Base-by-base conservation (phyloP, 805 yeast species). In the Pichia manshurica region DNA sequence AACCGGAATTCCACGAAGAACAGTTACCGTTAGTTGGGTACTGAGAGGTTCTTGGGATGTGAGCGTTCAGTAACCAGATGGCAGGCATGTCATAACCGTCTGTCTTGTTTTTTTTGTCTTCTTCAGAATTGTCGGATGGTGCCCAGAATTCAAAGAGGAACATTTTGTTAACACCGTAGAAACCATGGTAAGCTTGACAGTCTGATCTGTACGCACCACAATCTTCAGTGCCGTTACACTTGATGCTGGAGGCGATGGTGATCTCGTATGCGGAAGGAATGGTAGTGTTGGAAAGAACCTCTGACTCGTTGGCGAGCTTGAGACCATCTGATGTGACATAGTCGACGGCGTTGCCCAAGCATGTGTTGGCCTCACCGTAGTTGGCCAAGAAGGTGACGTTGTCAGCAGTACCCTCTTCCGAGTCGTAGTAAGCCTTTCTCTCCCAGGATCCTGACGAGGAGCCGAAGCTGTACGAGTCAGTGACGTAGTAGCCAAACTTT, bases 171-270 rank as follows among this genome's bases (percentile, higher is more conserved):
- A 71, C 61, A 39, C 90, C 90, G 49, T 72, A 70, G 59, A 70
- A 84, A 2, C 91, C 91, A 57, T 83, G 84, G 59, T 65, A 82
- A 2, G 90, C 89, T 19, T 87, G 85, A 50, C 82, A 81, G 23
- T 80, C 89, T n/a, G 62, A 61, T 67, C 91, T 74, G 65, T 83
- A 84, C 42, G 82, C 87, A 57, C 90, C 90, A 70, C 91, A 84
- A 54, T 78, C 81, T n/a, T 81, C 81, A 0, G 84, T 79, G 4
- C 56, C 59, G 12, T 70, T 81, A 66, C 91, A 84, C 12, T 76
- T 57, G 33, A 75, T 61, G 61, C 74, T 75, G 21, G 89, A 79
- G 61, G 75, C 79, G 48, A 84, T 80, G 38, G 72, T 66, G 59
- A 68, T 79, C 63, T 84, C 90, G 19, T 75, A 70, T 55, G 77